A percentile compares a stretch with the other conserved stretches of the same genome.
These are phyloP conservation scores for Acanthamoeba healyi DNA, from an alignment of 208 protist species.

Conservation along the genomic window DNA sequence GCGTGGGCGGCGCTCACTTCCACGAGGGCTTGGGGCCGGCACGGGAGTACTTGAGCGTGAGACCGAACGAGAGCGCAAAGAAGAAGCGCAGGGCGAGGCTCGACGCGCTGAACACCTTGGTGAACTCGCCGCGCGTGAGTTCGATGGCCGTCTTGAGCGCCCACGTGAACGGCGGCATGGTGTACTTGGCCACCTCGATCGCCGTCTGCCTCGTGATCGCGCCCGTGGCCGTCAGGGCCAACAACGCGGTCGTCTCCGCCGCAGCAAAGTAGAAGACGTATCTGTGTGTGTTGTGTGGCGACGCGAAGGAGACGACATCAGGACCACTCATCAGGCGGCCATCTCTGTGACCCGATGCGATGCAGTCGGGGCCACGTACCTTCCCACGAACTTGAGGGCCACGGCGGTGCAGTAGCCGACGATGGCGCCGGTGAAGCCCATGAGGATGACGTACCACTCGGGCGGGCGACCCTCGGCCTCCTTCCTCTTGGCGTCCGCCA, in stretches of 20 bases:
- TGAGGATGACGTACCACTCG: slow-evolving; percentile 65
- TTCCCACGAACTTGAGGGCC: slow-evolving; percentile 41
- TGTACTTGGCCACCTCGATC: slow-evolving; percentile 68
- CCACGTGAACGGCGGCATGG: slow-evolving; percentile 54
- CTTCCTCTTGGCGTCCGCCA: slow-evolving; percentile 3
- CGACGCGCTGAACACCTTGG: not conserved
- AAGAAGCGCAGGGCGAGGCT: slow-evolving; percentile 51
- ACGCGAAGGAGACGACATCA: not conserved
- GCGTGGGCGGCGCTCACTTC: not conserved
- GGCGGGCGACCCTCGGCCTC: slow-evolving; percentile 26
- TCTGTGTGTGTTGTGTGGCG: not conserved
- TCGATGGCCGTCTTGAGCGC: not conserved
- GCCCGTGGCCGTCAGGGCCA: slow-evolving; percentile 42
- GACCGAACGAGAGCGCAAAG: slow-evolving; percentile 28
- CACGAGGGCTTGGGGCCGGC: not conserved
- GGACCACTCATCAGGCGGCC: not conserved
- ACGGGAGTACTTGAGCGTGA: slow-evolving; percentile 20
- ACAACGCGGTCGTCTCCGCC: slow-evolving; percentile 32
- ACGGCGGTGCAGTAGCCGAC: slow-evolving; percentile 36
- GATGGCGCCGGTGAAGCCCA: slow-evolving; percentile 37
- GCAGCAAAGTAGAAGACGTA: slow-evolving; percentile 59
- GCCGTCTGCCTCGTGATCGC: slow-evolving; percentile 55
- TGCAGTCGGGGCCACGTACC: not conserved
- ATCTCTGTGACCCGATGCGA: no score
- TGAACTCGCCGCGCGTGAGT: not conserved